Percentiles rank a stretch among this genome's conserved stretches.
phyloP scores from a whole-genome alignment of 1,284 basidiomycete species.

The Apiotrichum siamense region DNA sequence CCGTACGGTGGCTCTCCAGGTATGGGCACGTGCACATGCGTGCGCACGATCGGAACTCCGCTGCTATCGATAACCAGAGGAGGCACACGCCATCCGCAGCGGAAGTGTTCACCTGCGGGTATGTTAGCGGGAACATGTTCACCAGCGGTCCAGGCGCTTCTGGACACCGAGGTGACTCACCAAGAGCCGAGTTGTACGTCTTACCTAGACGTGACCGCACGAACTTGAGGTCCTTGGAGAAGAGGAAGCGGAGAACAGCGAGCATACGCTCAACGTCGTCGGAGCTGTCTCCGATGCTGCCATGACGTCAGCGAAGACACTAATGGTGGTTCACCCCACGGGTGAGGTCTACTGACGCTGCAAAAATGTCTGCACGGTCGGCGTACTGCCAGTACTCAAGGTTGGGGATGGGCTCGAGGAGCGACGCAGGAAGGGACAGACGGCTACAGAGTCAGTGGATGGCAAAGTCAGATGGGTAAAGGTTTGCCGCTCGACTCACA shows the following conservation, averaged over 20 bases:
- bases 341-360: slow-evolving; percentile 58
- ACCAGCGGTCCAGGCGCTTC: no score
- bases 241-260: slow-evolving; percentile 77
- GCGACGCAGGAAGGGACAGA: slow-evolving; percentile 77
- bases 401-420: slow-evolving; percentile 86
- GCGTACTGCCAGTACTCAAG: slow-evolving; percentile 94
- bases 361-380: slow-evolving; percentile 86
- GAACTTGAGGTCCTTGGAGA: slow-evolving; percentile 94
- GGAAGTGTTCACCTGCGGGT: slow-evolving; percentile 65
- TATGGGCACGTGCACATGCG: slow-evolving; percentile 45
- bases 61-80: slow-evolving; percentile 42
- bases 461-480: not conserved
- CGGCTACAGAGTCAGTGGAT: slow-evolving; percentile 55
- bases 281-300: slow-evolving; percentile 74
- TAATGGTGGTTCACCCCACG: not conserved
- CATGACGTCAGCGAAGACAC: slow-evolving; percentile 29
- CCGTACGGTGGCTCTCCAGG: slow-evolving; percentile 43
- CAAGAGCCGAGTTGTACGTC: slow-evolving; percentile 90
- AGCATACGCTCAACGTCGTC: slow-evolving; percentile 91
- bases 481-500: slow-evolving; percentile 54
- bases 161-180: slow-evolving; percentile 47
- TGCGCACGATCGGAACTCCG: slow-evolving; percentile 45
- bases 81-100: slow-evolving; percentile 60
- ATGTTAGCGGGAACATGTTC: not conserved
- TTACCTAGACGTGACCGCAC: slow-evolving; percentile 87